phyloP scores from a whole-genome alignment of 164 flowering plant genomes.

The Magnolia kwangsiensis region DNA sequence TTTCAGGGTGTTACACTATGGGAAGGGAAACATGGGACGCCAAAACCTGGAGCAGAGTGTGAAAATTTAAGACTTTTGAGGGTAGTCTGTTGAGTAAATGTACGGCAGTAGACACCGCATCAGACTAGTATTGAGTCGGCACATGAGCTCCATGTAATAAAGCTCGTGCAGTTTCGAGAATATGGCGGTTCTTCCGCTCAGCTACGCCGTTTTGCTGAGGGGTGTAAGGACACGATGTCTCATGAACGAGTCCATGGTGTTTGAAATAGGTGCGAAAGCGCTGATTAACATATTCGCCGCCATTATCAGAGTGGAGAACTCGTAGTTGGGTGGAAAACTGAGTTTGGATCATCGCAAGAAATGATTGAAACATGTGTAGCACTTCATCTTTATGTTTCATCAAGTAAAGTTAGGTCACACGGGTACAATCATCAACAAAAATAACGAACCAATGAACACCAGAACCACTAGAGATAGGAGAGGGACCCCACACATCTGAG shows the following conservation, averaged over 20 bases:
- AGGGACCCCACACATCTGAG: no score
- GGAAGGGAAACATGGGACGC: background rate
- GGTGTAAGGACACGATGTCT: no score
- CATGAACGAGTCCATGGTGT: no score
- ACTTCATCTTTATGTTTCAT: no score
- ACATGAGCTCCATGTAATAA: background rate
- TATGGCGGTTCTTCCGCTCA: no score
- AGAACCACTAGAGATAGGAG: no score
- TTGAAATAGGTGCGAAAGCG: background rate
- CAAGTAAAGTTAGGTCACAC: no score
- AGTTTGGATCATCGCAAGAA: background rate
- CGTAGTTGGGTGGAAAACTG: background rate
- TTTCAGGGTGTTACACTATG: no score
- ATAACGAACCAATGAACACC: no score
- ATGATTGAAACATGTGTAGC: conserved; percentile 8
- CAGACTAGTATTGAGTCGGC: background rate
- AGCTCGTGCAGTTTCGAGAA: no score
- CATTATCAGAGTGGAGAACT: background rate
- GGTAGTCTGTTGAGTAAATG: background rate
- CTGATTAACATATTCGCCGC: background rate
- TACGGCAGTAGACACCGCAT: conserved; percentile 1
- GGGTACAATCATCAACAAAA: no score
- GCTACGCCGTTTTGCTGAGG: no score
- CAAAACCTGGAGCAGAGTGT: background rate
- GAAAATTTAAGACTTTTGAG: background rate